Evolutionary conservation across 2,329 filamentous ascomycete genomes (phyloP).

Genomic region (Trichoderma koningii): DNA sequence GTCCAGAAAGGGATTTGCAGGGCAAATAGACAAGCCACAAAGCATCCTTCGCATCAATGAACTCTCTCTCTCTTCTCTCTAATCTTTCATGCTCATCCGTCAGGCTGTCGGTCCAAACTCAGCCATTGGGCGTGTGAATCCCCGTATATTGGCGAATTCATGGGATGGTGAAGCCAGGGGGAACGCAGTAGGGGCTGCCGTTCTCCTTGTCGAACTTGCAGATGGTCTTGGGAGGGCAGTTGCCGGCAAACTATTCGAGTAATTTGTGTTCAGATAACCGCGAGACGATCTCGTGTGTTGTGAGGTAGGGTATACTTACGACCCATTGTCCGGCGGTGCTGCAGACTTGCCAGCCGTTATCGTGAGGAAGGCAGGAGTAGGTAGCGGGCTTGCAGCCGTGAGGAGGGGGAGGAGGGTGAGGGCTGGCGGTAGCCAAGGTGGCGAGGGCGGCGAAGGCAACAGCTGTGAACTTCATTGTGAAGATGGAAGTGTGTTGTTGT

Average conservation of each 20-base stretch:
- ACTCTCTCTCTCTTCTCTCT: not conserved
- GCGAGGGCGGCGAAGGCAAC: slow-evolving; percentile 33
- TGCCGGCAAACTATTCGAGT: slow-evolving; percentile 37
- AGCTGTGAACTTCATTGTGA: slow-evolving; percentile 40
- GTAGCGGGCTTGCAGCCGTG: slow-evolving; percentile 39
- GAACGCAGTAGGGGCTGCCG: slow-evolving; percentile 45
- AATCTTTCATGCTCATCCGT: not conserved
- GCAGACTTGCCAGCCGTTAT: slow-evolving; percentile 41
- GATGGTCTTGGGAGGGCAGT: slow-evolving; percentile 41
- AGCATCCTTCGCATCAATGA: not conserved
- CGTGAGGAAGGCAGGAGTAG: slow-evolving; percentile 39
- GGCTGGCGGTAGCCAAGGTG: slow-evolving; percentile 28
- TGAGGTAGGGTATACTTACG: slow-evolving; percentile 35
- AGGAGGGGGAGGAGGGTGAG: slow-evolving; percentile 23
- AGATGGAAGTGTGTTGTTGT: not conserved
- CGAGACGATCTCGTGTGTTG: not conserved
- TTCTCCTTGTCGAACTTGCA: slow-evolving; percentile 43
- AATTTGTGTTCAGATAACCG: not conserved
- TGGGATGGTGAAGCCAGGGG: slow-evolving; percentile 35
- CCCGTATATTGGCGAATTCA: slow-evolving; percentile 2
- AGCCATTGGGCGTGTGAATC: not conserved
- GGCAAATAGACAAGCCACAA: not conserved
- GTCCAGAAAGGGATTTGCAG: not conserved
- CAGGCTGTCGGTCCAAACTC: not conserved
- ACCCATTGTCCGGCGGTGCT: slow-evolving; percentile 37